A percentile compares a stretch with the other conserved stretches of the same genome.
Conservation (phyloP, 805 yeast species). For the Groenewaldozyma tartarivorans region DNA sequence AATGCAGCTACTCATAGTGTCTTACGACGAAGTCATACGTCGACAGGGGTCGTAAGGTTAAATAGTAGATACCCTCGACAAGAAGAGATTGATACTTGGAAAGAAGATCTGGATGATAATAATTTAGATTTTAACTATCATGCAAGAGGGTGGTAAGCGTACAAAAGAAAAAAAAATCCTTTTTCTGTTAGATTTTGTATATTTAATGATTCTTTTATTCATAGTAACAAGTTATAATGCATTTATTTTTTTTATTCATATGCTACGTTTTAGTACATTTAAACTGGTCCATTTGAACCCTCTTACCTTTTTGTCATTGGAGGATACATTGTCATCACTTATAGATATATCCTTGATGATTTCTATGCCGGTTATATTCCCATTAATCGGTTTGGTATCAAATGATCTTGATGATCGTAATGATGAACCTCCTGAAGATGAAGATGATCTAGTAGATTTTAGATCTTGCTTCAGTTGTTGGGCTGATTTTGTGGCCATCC, state of each 20-base stretch:
- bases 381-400: too few species aligned
- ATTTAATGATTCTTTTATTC: neutral
- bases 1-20: conserved; percentile 2
- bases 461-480: too few species aligned
- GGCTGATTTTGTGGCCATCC: too few species aligned
- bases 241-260: neutral
- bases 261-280: too few species aligned
- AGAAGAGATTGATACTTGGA: conserved; percentile 16
- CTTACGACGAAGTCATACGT: conserved; percentile 16
- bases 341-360: too few species aligned
- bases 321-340: too few species aligned
- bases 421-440: too few species aligned
- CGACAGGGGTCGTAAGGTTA: conserved; percentile 12
- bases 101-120: conserved; percentile 19
- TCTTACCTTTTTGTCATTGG: too few species aligned
- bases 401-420: too few species aligned
- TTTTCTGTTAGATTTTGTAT: neutral
- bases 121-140: conserved; percentile 32
- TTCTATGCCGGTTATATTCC: too few species aligned
- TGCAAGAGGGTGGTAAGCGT: conserved; percentile 33
- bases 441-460: too few species aligned
- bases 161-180: neutral
- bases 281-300: too few species aligned
- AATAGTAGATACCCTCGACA: neutral
- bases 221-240: neutral